Percentiles rank a stretch among this genome's conserved stretches.
Conservation (phyloP, 768 basidiomycete species). For the Boletellus ananiceps region DNA sequence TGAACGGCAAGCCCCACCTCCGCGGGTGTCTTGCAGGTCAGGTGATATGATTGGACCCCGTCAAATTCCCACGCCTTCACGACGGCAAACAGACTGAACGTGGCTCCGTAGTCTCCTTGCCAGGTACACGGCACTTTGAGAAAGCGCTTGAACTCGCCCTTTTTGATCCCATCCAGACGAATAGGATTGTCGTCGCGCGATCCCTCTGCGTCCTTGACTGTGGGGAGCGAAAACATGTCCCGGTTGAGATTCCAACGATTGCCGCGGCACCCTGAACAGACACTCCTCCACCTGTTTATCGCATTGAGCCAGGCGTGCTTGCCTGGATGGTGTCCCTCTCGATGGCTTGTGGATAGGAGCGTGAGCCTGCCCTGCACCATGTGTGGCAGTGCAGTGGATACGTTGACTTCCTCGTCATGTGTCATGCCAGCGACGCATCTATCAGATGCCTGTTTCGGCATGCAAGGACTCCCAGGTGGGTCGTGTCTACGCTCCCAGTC, state of each 20-base stretch:
- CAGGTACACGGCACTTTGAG: too few relatives aligned
- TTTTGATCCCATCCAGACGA: constrained; percentile 18
- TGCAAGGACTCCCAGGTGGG: neutral
- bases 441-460: constrained; percentile 14
- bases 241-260: constrained; percentile 17
- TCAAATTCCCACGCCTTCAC: constrained; percentile 39
- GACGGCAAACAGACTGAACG: constrained; percentile 28
- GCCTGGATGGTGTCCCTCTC: constrained; percentile 15
- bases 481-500: neutral
- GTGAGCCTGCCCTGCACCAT: too few relatives aligned
- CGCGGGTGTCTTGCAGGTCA: constrained; percentile 6
- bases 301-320: neutral
- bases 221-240: constrained; percentile 26
- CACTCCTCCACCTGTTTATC: constrained; percentile 23
- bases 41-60: constrained; percentile 22
- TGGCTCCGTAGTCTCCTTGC: neutral
- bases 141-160: constrained; percentile 23
- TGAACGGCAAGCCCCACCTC: constrained; percentile 29
- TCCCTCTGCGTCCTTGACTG: constrained; percentile 13
- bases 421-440: constrained; percentile 6
- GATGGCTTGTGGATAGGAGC: too few relatives aligned
- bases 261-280: constrained; percentile 27
- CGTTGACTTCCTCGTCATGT: constrained; percentile 9
- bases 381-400: constrained; percentile 15
- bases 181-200: constrained; percentile 21